Base-by-base conservation (phyloP, 2,329 filamentous ascomycete genomes). In the Sporothrix protearum region DNA sequence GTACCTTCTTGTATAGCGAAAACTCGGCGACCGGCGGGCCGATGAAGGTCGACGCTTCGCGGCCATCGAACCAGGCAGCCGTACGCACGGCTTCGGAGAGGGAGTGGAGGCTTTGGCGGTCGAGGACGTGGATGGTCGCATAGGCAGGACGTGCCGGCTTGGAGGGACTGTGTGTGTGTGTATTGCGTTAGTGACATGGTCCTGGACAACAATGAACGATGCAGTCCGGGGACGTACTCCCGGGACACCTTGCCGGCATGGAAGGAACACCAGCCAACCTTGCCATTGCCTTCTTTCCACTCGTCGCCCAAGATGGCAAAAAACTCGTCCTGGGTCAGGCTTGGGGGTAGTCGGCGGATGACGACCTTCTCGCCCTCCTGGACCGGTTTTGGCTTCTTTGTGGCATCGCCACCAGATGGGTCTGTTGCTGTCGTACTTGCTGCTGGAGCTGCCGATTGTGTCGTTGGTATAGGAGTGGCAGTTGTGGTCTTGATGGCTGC, bases 281-380 rank as follows among this genome's bases (percentile, higher is more conserved):
- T 96, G 42, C 93, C 93, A 64, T 87, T 87, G n/a, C 92, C 92
- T 3, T 87, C 77, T 77, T 89, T 92, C 95, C 95, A 98, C 66
- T 94, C 91, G 1, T 90, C 86, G 3, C 94, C 94, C 14, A 97
- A 80, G 9, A 89, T 85, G 16, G 83, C 80, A 76, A 89, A 84
- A 74, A 96, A 95, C 77, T 99, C 96, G 0, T 85, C 81, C 77
- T 92, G 87, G 0, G 92, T 96, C 79, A 99, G 85, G 9, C 91
- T 93, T 1, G 96, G 94, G 10, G 96, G 93, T 3, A 99, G 86
- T 71, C 95, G 88, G 69, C 96, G 89, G 70, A 97, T 85, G 30
- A 96, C 85, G 14, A 97, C 86, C 83, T 98, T 98, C 77, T 96
- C 87, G 72, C 92, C 91, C 79, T 85, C 89, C 16, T 45, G 42